A percentile compares a stretch with the other conserved stretches of the same genome.
Evolutionary conservation across 2,329 filamentous ascomycete species (phyloP).

Genomic region (Xylariales sp.): DNA sequence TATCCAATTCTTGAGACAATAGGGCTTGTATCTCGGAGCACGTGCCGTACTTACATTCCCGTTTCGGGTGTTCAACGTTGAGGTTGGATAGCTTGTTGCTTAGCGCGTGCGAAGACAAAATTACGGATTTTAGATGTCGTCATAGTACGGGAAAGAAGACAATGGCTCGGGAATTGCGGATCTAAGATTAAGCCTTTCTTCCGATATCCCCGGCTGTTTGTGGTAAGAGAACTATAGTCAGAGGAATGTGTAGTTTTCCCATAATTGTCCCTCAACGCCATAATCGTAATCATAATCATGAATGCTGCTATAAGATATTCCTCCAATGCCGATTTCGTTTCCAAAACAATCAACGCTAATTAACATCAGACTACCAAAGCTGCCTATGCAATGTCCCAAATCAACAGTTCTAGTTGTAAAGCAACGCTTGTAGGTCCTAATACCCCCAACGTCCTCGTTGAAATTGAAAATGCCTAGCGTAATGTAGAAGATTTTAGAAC

Average conservation of each 20-base stretch:
- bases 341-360: constrained; percentile 6
- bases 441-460: no score
- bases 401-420: background rate
- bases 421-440: background rate
- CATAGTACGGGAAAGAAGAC: constrained; percentile 4
- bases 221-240: background rate
- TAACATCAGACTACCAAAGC: background rate
- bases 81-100: background rate
- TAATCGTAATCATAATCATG: background rate
- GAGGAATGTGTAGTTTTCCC: background rate
- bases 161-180: constrained; percentile 18
- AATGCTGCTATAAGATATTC: constrained; percentile 15
- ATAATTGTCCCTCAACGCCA: constrained; percentile 7
- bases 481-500: constrained; percentile 52
- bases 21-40: background rate
- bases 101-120: constrained; percentile 2
- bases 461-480: background rate
- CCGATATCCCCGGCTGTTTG: constrained; percentile 22
- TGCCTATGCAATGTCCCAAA: constrained; percentile 3
- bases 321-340: constrained; percentile 1
- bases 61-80: background rate
- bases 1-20: background rate
- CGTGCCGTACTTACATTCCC: background rate
- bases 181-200: background rate
- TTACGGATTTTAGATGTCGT: constrained; percentile 25